Percentiles rank a stretch among this genome's conserved stretches.
phyloP scores from a whole-genome alignment of 345 rosid genomes.

The Syzygium aqueum region DNA sequence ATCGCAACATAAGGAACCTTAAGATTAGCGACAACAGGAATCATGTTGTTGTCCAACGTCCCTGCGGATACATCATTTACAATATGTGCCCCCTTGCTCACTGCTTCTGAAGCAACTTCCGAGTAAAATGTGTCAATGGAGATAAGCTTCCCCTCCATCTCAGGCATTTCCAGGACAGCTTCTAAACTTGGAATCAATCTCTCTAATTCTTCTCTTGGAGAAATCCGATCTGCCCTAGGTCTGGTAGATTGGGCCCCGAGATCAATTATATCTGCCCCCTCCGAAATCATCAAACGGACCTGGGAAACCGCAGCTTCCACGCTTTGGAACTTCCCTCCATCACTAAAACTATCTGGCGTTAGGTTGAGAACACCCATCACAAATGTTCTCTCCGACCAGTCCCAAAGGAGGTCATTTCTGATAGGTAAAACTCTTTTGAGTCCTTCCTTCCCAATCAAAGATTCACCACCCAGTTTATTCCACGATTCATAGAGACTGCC shows the following conservation, averaged over 20 bases:
- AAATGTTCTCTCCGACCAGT: constrained; percentile 58
- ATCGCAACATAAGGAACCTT: constrained; percentile 69
- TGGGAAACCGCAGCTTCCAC: constrained; percentile 65
- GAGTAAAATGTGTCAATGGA: constrained; percentile 86
- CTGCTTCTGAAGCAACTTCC: constrained; percentile 77
- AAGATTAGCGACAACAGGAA: constrained; percentile 48
- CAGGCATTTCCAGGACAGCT: constrained; percentile 64
- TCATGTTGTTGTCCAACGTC: constrained; percentile 60
- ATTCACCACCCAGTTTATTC: constrained; percentile 78
- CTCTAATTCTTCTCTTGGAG: constrained; percentile 63
- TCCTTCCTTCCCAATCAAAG: constrained; percentile 62
- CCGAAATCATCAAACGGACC: constrained; percentile 56
- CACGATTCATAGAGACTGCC: constrained; percentile 56
- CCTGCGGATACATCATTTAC: constrained; percentile 89
- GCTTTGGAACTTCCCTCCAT: constrained; percentile 68
- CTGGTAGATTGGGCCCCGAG: constrained; percentile 90
- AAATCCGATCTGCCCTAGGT: constrained; percentile 66
- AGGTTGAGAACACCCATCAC: constrained; percentile 90
- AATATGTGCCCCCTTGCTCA: constrained; percentile 71
- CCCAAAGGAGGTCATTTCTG: constrained; percentile 63
- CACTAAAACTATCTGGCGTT: constrained; percentile 95
- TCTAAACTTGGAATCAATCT: constrained; percentile 67
- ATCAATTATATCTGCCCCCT: constrained; percentile 80
- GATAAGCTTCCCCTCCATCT: constrained; percentile 71
- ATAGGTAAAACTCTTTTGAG: constrained; percentile 71